Base-by-base conservation (phyloP, 2,329 filamentous ascomycete species). In the Colletotrichum sp. region DNA sequence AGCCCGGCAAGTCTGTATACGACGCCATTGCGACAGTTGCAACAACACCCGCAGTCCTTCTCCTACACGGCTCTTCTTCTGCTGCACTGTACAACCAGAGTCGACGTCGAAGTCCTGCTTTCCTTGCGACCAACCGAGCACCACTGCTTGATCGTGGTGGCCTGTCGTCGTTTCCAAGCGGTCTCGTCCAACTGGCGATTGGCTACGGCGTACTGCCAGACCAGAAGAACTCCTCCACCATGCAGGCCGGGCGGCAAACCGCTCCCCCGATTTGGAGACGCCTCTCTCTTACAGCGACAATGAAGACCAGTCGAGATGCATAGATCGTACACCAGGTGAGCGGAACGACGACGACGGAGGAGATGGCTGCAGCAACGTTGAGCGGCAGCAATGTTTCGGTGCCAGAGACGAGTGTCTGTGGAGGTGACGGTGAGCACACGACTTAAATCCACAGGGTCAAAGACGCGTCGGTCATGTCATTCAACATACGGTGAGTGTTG, bases 1-100 rank as follows among this genome's bases (percentile, higher is more conserved):
- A 80, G 62, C 79, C 82, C 71, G 80, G 78, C 58, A 83, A 78
- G 30, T 79, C 81, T 21, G 82, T 81, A 61, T 85, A 81, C 28
- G 84, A 83, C 61, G 85, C 79, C 86, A 86, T 87, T 61, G 48
- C 55, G 38, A 59, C 26, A 13, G 12, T 34, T 13, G 26, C n/a
- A 16, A 43, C 32, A 34, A 21, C 24, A 56, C 26, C 38, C 55
- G 30, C 67, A 30, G n/a, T 63, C n/a, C 18, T 55, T 62, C 34
- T 21, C 43, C 16, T 26, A 18, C 26, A 32, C 48, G 24, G 2
- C 34, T 30, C 7, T 36, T 18, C 56, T 38, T 58, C 56, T 28
- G 16, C 56, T 30, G 9, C 56, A 32, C 18, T 62, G 55, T 38
- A n/a, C 56, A 43, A 30, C 58, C 30, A 24, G 21, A 56, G 30